Conservation (phyloP, 2,329 filamentous ascomycete species). For the Aspergillus sp. region DNA sequence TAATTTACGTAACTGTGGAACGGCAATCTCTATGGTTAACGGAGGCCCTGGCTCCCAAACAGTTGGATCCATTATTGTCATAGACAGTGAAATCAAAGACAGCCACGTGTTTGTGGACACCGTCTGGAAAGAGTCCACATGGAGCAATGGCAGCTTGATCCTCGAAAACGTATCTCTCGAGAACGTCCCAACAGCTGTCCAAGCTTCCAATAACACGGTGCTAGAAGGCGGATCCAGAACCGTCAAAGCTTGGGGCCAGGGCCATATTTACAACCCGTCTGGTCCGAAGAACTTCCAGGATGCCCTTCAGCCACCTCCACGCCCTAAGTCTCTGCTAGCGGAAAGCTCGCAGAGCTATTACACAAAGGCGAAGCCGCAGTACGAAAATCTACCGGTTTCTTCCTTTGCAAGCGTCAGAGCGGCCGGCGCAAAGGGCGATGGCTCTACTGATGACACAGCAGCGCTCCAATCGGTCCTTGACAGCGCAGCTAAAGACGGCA, state of each 20-base stretch:
- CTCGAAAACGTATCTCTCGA: conserved; percentile 48
- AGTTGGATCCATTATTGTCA: conserved; percentile 48
- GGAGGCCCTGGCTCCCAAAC: conserved; percentile 36
- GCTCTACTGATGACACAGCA: conserved; percentile 51
- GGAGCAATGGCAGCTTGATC: conserved; percentile 43
- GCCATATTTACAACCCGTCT: conserved; percentile 37
- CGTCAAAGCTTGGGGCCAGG: conserved; percentile 37
- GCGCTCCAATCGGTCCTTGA: conserved; percentile 52
- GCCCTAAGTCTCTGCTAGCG: conserved; percentile 39
- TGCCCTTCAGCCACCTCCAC: conserved; percentile 34
- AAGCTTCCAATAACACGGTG: conserved; percentile 29
- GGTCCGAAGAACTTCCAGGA: conserved; percentile 40
- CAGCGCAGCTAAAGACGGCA: conserved; percentile 40
- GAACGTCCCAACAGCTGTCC: conserved; percentile 42
- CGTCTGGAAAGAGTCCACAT: conserved; percentile 35
- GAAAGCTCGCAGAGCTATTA: conserved; percentile 37
- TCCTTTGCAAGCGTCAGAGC: conserved; percentile 40
- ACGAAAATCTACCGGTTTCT: conserved; percentile 31
- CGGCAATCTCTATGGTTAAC: conserved; percentile 45
- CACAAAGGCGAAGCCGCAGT: conserved; percentile 47
- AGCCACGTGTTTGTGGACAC: conserved; percentile 45
- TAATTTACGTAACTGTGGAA: conserved; percentile 44
- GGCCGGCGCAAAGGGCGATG: conserved; percentile 44
- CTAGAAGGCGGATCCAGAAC: conserved; percentile 31
- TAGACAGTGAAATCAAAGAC: conserved; percentile 49